Evolutionary conservation across 306 rosid genomes (phyloP), one percentile per base, ranked within the genome.

Genomic region (Parietaria judaica): DNA sequence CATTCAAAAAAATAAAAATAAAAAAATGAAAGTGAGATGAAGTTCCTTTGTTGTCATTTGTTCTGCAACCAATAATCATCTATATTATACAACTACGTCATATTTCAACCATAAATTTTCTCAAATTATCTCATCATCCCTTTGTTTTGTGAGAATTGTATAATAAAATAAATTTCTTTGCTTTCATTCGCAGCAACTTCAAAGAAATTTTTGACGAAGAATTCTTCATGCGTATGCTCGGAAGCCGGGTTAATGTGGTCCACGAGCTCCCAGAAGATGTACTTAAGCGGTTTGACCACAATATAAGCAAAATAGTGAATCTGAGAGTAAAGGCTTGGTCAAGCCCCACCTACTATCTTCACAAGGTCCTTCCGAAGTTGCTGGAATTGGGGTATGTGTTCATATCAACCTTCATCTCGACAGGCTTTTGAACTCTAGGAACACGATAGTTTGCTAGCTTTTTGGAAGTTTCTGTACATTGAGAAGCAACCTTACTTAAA

Each of bases 321-420:
- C 85, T 92, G 74, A 78, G 98, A 71, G 85, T 92, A 70, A 92
- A 92, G 82, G 98, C 82, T 61, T 92, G 96, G 98, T 86, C 98
- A 49, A 88, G 94, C 81, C 69, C 96, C 16, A 54, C 83, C 66
- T 70, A 92, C 80, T 92, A 92, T 88, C 77, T 88, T 64, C 92
- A 82, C 46, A 92, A 88, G 80, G 98, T 92, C 73, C 96, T 92
- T 70, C 98, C 98, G 6, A 82, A 82, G 75, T 86, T 92, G 75
- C 55, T 79, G 73, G 77, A 75, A 65, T 70, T 84, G 85, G 74
- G 92, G 96, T 88, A 75, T 50, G 90, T 62, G 23, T 62, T 15
- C 13, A 14, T 38, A 9, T 72, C 36, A 2, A 31, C 0, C 6
- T 34, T 23, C 11, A 23, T 38, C 36, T 61, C 54, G 50, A 23